Base-by-base conservation (phyloP, 2,329 filamentous ascomycete genomes). In the Talaromyces islandicus region DNA sequence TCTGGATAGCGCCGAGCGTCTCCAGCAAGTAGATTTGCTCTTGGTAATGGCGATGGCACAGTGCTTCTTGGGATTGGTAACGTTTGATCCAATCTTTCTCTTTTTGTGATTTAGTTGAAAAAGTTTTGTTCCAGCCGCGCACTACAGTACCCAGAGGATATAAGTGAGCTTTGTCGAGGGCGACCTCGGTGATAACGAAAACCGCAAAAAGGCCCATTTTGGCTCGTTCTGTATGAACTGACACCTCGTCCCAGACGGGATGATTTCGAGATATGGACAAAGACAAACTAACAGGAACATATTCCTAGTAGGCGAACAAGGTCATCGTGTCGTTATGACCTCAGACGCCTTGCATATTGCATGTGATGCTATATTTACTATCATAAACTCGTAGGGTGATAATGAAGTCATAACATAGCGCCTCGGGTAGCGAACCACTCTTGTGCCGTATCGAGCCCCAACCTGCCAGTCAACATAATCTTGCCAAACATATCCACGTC, bases 401-500 rank as follows among this genome's bases (percentile, higher is more conserved):
- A 21, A 51, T 51, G 14, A 51, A 14, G 12, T 51, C 25, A 51
- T 24, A 50, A 51, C 35, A 57, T 14, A 12, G 41, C 55, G 11
- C 54, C 67, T 30, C 65, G 63, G 10, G 57, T 50, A 51, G 63
- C 60, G 57, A 69, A 70, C 69, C 70, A 72, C 14, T 66, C 65
- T 46, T 60, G 64, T 3, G 65, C 64, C 19, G 62, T 60, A 48
- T 71, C 69, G 51, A 70, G 64, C 0, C 69, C 69, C 35, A 69
- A 11, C 17, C 64, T 21, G 11, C 68, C 67, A n/a, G 68, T 66
- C 48, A 71, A 54, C 12, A 70, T 51, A 66, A 71, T 71, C 38
- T 61, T 65, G 9, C 67, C 69, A 62, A 71, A 68, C 14, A 60
- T 43, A 60, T 70, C 69, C n/a, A 72, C 58, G 63, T 71, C 70